These are phyloP conservation scores for Lactarius tabidus DNA, from an alignment of 768 basidiomycete genomes.

Conservation along the genomic window DNA sequence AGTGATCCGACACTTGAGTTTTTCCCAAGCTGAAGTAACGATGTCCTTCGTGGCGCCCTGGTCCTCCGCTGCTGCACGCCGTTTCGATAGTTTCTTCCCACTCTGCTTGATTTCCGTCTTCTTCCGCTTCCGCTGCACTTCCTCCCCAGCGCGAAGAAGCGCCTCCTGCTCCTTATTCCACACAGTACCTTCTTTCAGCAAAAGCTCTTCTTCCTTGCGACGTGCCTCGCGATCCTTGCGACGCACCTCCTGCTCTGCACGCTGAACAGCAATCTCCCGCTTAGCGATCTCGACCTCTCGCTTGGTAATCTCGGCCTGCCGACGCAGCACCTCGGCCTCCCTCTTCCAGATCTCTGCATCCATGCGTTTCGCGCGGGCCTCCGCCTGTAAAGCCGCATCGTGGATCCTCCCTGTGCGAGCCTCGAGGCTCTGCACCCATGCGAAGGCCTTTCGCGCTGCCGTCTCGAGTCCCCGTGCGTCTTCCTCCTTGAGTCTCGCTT, in stretches of 20 bases:
- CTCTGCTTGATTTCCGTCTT: slow-evolving; percentile 2
- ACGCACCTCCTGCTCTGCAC: slow-evolving; percentile 8
- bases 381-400: slow-evolving; percentile 8
- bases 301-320: slow-evolving; percentile 8
- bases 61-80: background rate
- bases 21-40: slow-evolving; percentile 5
- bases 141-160: slow-evolving; percentile 8
- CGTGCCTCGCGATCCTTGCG: slow-evolving; percentile 9
- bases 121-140: slow-evolving; percentile 1
- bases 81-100: background rate
- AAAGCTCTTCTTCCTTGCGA: slow-evolving; percentile 11
- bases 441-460: slow-evolving; percentile 16
- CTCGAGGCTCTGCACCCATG: slow-evolving; percentile 3
- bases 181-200: slow-evolving; percentile 5
- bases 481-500: background rate
- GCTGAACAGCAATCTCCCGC: slow-evolving; percentile 10
- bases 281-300: slow-evolving; percentile 6
- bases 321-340: slow-evolving; percentile 12
- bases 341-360: slow-evolving; percentile 11
- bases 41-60: background rate
- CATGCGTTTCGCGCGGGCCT: background rate
- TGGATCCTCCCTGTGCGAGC: slow-evolving; percentile 7
- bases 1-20: slow-evolving; percentile 5
- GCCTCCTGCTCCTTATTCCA: slow-evolving; percentile 6
- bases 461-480: slow-evolving; percentile 3